These are phyloP conservation scores for Polygonum aviculare DNA, from an alignment of 148 eudicot species.

Conservation along the genomic window DNA sequence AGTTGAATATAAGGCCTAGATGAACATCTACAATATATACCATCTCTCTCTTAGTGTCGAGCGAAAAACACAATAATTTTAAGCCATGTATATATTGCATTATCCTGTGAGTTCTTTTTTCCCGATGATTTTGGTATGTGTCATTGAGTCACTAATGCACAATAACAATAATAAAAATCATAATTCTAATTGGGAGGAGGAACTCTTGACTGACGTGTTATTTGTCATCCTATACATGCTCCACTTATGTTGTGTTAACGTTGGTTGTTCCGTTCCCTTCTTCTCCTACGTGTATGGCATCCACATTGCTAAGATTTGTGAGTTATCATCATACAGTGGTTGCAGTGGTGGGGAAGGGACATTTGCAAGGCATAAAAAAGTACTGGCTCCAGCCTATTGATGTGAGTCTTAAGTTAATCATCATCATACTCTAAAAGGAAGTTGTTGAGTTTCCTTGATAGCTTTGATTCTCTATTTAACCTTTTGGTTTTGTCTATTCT, in stretches of 20 bases:
- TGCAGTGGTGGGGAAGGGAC: conserved; percentile 97
- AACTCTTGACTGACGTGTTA: not conserved
- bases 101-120: not conserved
- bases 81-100: not conserved
- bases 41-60: not conserved
- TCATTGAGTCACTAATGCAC: not conserved
- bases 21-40: not conserved
- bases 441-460: not conserved
- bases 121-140: not conserved
- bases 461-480: not conserved
- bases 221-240: not conserved
- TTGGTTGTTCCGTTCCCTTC: not conserved
- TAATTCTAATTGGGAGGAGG: not conserved
- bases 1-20: not conserved
- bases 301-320: conserved; percentile 57
- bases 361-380: conserved; percentile 73
- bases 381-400: conserved; percentile 82
- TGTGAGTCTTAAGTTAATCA: conserved; percentile 30
- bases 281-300: conserved; percentile 74
- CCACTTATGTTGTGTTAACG: not conserved
- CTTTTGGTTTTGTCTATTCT: not conserved
- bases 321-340: conserved; percentile 82
- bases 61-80: not conserved
- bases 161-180: not conserved
- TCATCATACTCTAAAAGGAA: not conserved